A percentile compares a stretch with the other conserved stretches of the same genome.
Conservation (phyloP, 2,329 filamentous ascomycete species). For the Colletotrichum scovillei region DNA sequence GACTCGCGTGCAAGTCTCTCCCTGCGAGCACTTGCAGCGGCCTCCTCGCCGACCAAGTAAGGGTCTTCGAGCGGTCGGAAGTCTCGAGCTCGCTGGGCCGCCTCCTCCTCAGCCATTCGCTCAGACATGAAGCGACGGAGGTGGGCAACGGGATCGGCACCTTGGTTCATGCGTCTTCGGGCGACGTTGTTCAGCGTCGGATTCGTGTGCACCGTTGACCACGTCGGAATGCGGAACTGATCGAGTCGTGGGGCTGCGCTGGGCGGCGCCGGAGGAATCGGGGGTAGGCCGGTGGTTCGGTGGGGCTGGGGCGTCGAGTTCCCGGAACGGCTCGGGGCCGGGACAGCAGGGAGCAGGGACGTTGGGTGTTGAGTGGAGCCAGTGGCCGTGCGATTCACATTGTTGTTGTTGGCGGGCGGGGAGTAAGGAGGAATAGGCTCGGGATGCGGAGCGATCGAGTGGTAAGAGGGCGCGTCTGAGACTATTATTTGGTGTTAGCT, state of each 20-base stretch:
- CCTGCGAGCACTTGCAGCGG: slow-evolving; percentile 66
- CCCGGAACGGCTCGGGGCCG: slow-evolving; percentile 42
- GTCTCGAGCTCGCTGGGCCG: slow-evolving; percentile 34
- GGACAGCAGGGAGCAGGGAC: slow-evolving; percentile 30
- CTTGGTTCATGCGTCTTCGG: slow-evolving; percentile 63
- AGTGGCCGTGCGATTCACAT: slow-evolving; percentile 29
- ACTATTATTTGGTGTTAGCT: slow-evolving; percentile 50
- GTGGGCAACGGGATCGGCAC: slow-evolving; percentile 44
- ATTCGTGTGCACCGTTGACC: slow-evolving; percentile 66
- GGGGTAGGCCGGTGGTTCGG: slow-evolving; percentile 60
- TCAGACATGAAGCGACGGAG: slow-evolving; percentile 48
- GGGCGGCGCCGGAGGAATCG: slow-evolving; percentile 53
- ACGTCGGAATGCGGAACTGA: slow-evolving; percentile 68
- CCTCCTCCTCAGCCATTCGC: slow-evolving; percentile 50
- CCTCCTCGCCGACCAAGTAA: slow-evolving; percentile 74
- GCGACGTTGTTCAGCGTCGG: slow-evolving; percentile 74
- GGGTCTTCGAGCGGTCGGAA: slow-evolving; percentile 72
- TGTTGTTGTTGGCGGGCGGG: slow-evolving; percentile 45
- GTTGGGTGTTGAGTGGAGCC: slow-evolving; percentile 36
- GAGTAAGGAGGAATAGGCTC: slow-evolving; percentile 65
- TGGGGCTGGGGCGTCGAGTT: slow-evolving; percentile 40
- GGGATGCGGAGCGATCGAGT: slow-evolving; percentile 61
- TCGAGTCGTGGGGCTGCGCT: slow-evolving; percentile 50
- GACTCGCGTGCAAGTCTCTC: slow-evolving; percentile 68
- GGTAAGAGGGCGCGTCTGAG: slow-evolving; percentile 74